Base-by-base conservation (phyloP, 2,329 filamentous ascomycete genomes). In the Fusarium sororula region DNA sequence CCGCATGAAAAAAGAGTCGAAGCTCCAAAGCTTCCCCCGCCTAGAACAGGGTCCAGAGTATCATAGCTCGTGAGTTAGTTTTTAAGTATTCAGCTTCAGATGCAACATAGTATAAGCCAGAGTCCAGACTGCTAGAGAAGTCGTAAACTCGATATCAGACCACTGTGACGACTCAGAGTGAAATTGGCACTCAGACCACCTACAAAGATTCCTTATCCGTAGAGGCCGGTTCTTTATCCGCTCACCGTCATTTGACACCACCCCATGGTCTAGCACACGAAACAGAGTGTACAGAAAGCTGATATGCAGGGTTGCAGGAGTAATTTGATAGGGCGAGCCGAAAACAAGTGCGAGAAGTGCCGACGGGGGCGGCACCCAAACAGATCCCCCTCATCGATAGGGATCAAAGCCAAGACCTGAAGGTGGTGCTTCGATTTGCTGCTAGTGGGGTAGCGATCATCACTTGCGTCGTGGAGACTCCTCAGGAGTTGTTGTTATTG, bases 241-340 rank as follows among this genome's bases (percentile, higher is more conserved):
- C 74, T 75, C 75, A 78, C 75, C 75, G 75, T 77, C 72, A 77
- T 77, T 77, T 77, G 64, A 68, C 70, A 74, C 62, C 69, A 70
- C 69, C 68, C 57, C 20, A 39, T 60, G 58, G 41, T 58, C 45
- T 56, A 32, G 45, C 71, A 53, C 64, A 73, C 57, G 69, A 68
- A 72, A 71, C 63, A 50, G 39, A 48, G 24, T 64, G 38, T 42
- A 67, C 56, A 50, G 28, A 57, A 61, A 63, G 55, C 71, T 77
- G 66, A 68, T 77, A 68, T 73, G 72, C 72, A 77, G 74, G 73
- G 67, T 59, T 70, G 41, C 17, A 35, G 50, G 41, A 61, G 41
- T 57, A 66, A 48, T 56, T 65, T 74, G 58, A 70, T 66, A 73
- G 65, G 70, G 50, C 69, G 55, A 63, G 60, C 66, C 71, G 64